Evolutionary conservation across 2,329 filamentous ascomycete species (phyloP), one percentile per base, ranked within the genome.

Genomic region (Pestalotiopsis sp.): DNA sequence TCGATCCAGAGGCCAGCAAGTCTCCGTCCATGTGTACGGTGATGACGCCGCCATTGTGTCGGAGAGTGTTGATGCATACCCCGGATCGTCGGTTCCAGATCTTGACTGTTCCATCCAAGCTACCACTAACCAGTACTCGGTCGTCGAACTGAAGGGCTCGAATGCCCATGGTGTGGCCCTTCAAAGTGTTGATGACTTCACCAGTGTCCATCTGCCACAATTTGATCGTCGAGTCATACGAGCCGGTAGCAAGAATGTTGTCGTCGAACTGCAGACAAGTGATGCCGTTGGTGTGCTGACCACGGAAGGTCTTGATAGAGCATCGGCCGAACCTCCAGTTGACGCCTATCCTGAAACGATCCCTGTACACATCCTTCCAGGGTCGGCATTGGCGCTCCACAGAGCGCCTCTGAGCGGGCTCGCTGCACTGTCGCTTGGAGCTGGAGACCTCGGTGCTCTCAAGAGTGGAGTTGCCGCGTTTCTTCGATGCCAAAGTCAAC

Each of bases 21-120:
- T 93, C 93, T 23, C 89, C 91, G 70, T 95, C 93, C 78, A 97
- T 97, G 80, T 98, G 93, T 9, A 98, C 87, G 25, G 91, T 91
- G 71, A 98, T 92, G 31, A 99, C 92, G 13, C 95, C 95, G 14
- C 91, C 91, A 20, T 86, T 89, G 77, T 98, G 96, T 25, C 88
- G 87, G 67, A 97, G 90, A 0, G 92, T 97, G 63, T 91, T 92
- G 68, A 98, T 87, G 74, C 93, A 94, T 74, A 94, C 89, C 61
- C 96, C 96, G 0, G 94, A 98, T 70, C 92, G 89, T 94, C 95
- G 98, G 77, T 99, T 97, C 96, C 96, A 99, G 41, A 99, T 90
- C 78, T 93, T 95, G 75, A 99, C 88, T 4, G 92, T 97, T 63
- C 90, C 88, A 79, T 98, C 96, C 68, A 98, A 86, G 77, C 93